Evolutionary conservation across 148 eudicot species (phyloP), one percentile per base, ranked within the genome.

Genomic region (Polygonum maritimum): DNA sequence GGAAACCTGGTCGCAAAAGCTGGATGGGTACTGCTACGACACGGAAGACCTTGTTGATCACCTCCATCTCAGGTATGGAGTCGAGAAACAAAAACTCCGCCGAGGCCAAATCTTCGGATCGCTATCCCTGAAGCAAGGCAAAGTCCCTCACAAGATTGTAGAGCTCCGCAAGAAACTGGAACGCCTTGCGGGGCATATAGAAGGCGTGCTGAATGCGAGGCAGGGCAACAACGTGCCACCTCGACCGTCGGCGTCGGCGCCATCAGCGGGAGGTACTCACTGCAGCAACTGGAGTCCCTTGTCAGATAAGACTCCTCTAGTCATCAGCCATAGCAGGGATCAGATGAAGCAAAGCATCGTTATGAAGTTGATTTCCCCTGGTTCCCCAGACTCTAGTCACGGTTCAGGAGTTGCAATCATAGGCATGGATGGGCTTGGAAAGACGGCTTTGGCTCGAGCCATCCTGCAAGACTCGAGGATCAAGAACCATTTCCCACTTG

Each of bases 401-500:
- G 21, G 26, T 55, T 55, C 22, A n/a, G 62, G 62, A 55, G 62
- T 55, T 4, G 18, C 62, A n/a, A 19, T 55, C 8, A 55, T 55
- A 55, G 67, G 67, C 36, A 60, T 60, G 67, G 67, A 60, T 60
- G 67, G 67, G 67, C 67, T 60, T 10, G 67, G 67, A n/a, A 60
- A 60, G 67, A 21, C 67, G 14, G 7, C 36, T 0, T 36, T 60
- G 11, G 67, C 36, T 60, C 35, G 67, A 60, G 3, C 67, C 3
- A 60, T 60, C 3, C 2, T 60, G 35, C 15, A 1, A 5, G 67
- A 60, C 14, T 36, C 22, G 0, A 60, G 6, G 3, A 60, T 60
- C 35, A 8, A 10, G 21, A 26, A 22, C 26, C 67, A 26, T 60
- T 60, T 60, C 14, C 36, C 67, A 60, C 67, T 60, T 3, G 3